A percentile compares a stretch with the other conserved stretches of the same genome.
phyloP scores from a whole-genome alignment of 1,284 basidiomycete species.

The Inonotus hispidus region DNA sequence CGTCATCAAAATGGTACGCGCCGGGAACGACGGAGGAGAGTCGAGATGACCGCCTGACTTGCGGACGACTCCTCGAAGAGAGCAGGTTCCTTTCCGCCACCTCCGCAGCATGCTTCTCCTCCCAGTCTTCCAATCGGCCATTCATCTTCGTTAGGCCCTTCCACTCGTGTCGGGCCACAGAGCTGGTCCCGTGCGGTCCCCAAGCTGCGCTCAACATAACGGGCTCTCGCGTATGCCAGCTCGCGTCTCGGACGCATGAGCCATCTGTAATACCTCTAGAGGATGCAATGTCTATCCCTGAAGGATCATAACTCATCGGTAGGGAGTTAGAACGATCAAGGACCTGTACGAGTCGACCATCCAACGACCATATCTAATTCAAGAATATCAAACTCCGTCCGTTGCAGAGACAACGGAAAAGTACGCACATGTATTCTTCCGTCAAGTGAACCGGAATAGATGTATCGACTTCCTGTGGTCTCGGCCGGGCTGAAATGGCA shows the following conservation, averaged over 20 bases:
- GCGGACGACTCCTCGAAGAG: not conserved
- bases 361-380: slow-evolving; percentile 86
- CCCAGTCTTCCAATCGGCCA: slow-evolving; percentile 68
- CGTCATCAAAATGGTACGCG: not conserved
- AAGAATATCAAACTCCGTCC: slow-evolving; percentile 1
- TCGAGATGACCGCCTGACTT: not conserved
- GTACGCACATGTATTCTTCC: slow-evolving; percentile 73
- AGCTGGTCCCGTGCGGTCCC: slow-evolving; percentile 58
- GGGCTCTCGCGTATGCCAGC: slow-evolving; percentile 83
- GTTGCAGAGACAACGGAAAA: not conserved
- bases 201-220: slow-evolving; percentile 89
- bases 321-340: slow-evolving; percentile 76
- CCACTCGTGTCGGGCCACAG: slow-evolving; percentile 90
- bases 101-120: slow-evolving; percentile 47
- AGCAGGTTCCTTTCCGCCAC: not conserved
- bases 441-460: slow-evolving; percentile 89
- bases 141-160: slow-evolving; percentile 78
- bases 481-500: slow-evolving; percentile 93
- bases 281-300: slow-evolving; percentile 42
- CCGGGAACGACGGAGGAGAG: not conserved
- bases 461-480: slow-evolving; percentile 89
- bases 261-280: slow-evolving; percentile 25
- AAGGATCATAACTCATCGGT: slow-evolving; percentile 67
- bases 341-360: slow-evolving; percentile 79
- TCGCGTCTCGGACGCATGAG: slow-evolving; percentile 85